Evolutionary conservation across 768 basidiomycete genomes (phyloP).

Genomic region (Tulasnella sp.): DNA sequence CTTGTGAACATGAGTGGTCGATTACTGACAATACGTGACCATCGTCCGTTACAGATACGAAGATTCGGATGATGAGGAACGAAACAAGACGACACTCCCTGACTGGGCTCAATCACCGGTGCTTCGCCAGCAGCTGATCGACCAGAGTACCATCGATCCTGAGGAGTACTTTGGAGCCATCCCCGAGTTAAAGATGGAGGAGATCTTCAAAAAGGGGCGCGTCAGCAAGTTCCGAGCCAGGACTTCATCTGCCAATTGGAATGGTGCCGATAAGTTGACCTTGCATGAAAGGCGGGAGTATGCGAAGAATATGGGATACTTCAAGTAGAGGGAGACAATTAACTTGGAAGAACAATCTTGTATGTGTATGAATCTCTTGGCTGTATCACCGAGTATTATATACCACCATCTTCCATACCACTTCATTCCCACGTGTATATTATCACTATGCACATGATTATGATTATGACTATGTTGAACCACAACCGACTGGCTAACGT

Average conservation of each 20-base stretch:
- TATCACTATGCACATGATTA: too few relatives aligned
- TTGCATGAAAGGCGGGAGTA: too few relatives aligned
- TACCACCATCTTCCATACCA: too few relatives aligned
- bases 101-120: constrained; percentile 90
- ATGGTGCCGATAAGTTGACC: constrained; percentile 32
- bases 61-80: constrained; percentile 86
- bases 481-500: too few relatives aligned
- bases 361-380: too few relatives aligned
- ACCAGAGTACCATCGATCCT: constrained; percentile 79
- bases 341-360: too few relatives aligned
- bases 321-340: too few relatives aligned
- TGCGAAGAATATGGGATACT: too few relatives aligned
- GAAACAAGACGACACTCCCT: constrained; percentile 58
- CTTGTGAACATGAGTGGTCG: not conserved
- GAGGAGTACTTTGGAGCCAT: constrained; percentile 92
- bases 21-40: constrained; percentile 8
- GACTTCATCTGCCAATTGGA: constrained; percentile 94
- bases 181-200: constrained; percentile 80
- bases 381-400: too few relatives aligned
- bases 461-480: too few relatives aligned
- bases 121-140: constrained; percentile 63
- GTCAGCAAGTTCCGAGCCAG: constrained; percentile 78
- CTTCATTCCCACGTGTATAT: too few relatives aligned
- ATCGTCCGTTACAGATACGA: constrained; percentile 62
- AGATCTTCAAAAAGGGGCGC: constrained; percentile 64